Conservation (phyloP, 148 eudicot genomes). For the Gaultheria prostrata region DNA sequence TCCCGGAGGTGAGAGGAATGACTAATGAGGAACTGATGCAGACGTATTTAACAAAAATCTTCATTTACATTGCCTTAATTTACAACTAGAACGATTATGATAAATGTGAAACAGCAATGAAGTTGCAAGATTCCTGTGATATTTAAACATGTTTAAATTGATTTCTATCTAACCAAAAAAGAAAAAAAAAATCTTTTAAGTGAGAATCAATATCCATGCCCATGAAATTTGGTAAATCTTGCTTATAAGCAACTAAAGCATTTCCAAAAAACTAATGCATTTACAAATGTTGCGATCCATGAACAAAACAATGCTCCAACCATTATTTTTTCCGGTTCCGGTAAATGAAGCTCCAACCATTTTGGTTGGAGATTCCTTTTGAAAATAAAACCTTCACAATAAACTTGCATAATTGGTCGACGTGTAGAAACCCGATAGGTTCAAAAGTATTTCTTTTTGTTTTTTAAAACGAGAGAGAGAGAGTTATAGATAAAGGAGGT, state of each 20-base stretch:
- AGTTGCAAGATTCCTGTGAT: neutral
- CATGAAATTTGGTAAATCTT: neutral
- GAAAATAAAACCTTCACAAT: neutral
- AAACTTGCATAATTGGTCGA: neutral
- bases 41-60: neutral
- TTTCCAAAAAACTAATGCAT: slow-evolving; percentile 6
- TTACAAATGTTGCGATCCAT: neutral
- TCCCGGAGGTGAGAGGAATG: neutral
- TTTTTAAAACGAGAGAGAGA: neutral
- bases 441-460: neutral
- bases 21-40: slow-evolving; percentile 1
- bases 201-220: neutral
- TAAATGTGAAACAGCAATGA: neutral
- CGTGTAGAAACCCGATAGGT: slow-evolving; percentile 1
- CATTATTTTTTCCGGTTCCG: neutral
- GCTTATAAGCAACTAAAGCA: neutral
- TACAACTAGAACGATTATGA: neutral
- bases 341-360: slow-evolving; percentile 1
- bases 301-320: neutral
- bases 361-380: neutral
- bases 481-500: neutral
- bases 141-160: neutral
- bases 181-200: neutral
- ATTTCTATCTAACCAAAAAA: neutral
- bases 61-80: neutral